Evolutionary conservation across 2,329 filamentous ascomycete genomes (phyloP), one percentile per base, ranked within the genome.

Genomic region (Penicillium sp.): DNA sequence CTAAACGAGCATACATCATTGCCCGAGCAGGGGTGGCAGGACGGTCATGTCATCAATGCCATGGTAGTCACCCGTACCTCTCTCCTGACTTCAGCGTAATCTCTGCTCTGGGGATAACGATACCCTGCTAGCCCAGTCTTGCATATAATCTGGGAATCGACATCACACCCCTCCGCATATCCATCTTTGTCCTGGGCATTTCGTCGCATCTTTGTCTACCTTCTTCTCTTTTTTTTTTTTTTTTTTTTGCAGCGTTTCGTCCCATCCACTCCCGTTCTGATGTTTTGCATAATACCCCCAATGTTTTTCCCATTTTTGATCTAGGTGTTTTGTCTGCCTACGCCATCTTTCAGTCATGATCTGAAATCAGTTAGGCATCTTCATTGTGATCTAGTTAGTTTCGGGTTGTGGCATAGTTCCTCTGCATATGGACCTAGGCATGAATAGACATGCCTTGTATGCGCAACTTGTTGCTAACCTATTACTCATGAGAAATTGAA

Each of bases 21-120:
- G 15, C 69, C 75, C 39, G 78, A 79, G 3, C 86, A 93, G 59
- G 87, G 86, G 42, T 95, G 88, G 87, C 81, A 83, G 60, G 77
- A 80, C 53, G 87, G 83, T 31, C 80, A 93, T 64, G 76, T 93
- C 29, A 72, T 95, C 47, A 93, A 91, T 66, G 89, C 86, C 20
- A 75, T 93, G 50, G 81, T 93, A 46, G 84, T 74, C 27, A 37
- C 57, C 5, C 57, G 55, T 6, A 47, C 48, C 37, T 53, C 58
- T 9, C n/a, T 59, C 13, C 27, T 9, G 6, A 9, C 10, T 15
- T 20, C 10, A 4, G 20, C 2, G 18, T 23, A 15, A 10, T 10
- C 35, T 15, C 29, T 10, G 38, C 13, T 40, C 15, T 23, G 12
- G 20, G 12, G 6, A 24, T 10, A 27, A 24, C 6, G 8, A n/a